Conservation (phyloP, 2,329 filamentous ascomycete species). For the Colletotrichum liaoningense region DNA sequence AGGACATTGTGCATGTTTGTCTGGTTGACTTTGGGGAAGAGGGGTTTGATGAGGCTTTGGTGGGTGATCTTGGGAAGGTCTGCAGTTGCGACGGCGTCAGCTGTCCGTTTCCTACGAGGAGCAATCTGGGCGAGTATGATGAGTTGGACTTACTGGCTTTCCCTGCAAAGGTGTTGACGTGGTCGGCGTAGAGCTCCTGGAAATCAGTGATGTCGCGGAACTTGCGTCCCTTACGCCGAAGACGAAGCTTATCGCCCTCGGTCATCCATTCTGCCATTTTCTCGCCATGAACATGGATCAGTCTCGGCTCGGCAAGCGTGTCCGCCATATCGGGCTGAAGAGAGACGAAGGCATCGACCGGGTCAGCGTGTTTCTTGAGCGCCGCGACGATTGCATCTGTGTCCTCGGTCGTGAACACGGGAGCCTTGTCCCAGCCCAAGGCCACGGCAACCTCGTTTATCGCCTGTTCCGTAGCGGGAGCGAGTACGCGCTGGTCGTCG, state of each 20-base stretch:
- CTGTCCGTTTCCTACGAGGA: neutral
- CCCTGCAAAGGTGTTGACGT: conserved; percentile 39
- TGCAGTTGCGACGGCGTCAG: conserved; percentile 16
- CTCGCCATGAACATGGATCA: conserved; percentile 74
- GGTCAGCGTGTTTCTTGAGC: conserved; percentile 41
- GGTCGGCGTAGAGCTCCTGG: conserved; percentile 57
- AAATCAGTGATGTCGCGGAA: conserved; percentile 81
- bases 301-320: conserved; percentile 55
- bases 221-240: conserved; percentile 73
- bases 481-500: conserved; percentile 21
- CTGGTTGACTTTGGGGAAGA: conserved; percentile 70
- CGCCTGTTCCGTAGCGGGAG: neutral
- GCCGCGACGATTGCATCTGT: conserved; percentile 39
- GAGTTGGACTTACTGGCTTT: conserved; percentile 43
- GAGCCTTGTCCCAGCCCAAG: neutral
- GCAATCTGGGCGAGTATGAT: fast-evolving
- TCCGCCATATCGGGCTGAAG: conserved; percentile 42
- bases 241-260: conserved; percentile 78
- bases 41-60: conserved; percentile 64
- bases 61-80: conserved; percentile 54
- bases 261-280: conserved; percentile 75
- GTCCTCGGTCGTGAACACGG: neutral
- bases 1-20: conserved; percentile 74
- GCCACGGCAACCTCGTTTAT: neutral
- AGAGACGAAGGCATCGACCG: conserved; percentile 43